A percentile compares a stretch with the other conserved stretches of the same genome.
Evolutionary conservation across 139 green algal species (phyloP).

Genomic region (Spirogloea muscicola): DNA sequence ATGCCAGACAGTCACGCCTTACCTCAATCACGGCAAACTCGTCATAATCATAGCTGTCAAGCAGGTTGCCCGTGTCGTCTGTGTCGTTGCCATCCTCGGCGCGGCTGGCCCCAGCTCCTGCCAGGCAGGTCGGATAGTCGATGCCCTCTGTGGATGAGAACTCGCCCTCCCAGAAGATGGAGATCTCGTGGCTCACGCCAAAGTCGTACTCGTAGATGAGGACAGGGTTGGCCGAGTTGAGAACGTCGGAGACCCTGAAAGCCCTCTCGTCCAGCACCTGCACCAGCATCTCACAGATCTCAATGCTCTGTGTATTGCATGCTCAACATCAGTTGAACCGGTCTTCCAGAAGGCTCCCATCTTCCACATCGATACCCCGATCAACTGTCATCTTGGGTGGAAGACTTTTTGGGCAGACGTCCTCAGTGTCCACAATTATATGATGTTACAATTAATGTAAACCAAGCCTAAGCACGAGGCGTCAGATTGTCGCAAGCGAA

Average conservation of each 20-base stretch:
- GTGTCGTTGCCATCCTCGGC: constrained; percentile 42
- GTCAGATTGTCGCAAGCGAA: no score
- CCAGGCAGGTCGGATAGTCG: constrained; percentile 38
- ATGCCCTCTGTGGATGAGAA: constrained; percentile 39
- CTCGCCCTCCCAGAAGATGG: constrained; percentile 32
- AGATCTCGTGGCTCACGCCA: constrained; percentile 31
- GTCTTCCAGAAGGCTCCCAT: no score
- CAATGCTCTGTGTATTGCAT: no score
- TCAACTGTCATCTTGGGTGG: no score
- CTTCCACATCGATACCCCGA: no score
- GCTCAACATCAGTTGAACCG: no score
- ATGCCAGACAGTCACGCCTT: no score
- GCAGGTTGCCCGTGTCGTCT: constrained; percentile 32
- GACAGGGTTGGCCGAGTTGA: background rate
- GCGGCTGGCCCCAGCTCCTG: constrained; percentile 18
- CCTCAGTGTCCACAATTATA: no score
- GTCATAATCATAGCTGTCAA: constrained; percentile 27
- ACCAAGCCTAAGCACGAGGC: no score
- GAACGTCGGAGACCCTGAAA: constrained; percentile 22
- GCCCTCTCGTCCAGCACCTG: constrained; percentile 42
- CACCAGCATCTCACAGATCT: no score
- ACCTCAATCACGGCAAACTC: constrained; percentile 38
- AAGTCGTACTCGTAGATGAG: constrained; percentile 47
- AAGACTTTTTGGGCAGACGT: no score
- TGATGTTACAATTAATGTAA: no score